Evolutionary conservation across 805 yeast species (phyloP).

Genomic region (Ogataea pignaliae): DNA sequence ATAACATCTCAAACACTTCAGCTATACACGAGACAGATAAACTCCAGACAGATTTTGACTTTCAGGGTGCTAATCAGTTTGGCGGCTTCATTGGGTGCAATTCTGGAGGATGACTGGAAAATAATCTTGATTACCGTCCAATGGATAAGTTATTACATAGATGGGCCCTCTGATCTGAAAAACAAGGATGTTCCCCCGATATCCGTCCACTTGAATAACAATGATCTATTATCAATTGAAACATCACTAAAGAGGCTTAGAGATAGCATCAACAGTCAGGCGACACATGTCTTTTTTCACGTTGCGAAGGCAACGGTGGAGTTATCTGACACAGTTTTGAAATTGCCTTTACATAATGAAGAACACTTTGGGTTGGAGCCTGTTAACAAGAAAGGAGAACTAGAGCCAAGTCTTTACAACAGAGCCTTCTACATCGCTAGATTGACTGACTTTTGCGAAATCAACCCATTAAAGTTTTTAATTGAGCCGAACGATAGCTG

Average conservation of each 20-base stretch:
- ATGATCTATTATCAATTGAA: conserved; percentile 50
- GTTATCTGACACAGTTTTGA: conserved; percentile 33
- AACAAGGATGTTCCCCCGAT: conserved; percentile 39
- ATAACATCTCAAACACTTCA: conserved; percentile 5
- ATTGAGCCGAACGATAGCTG: conserved; percentile 42
- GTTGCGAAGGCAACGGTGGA: conserved; percentile 44
- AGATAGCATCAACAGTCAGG: conserved; percentile 57
- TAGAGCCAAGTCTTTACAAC: conserved; percentile 48
- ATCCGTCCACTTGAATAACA: conserved; percentile 37
- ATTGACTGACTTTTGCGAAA: conserved; percentile 46
- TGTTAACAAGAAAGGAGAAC: conserved; percentile 9
- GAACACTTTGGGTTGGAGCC: conserved; percentile 17
- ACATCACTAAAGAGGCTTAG: conserved; percentile 53
- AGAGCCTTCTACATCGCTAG: conserved; percentile 50
- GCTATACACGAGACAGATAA: conserved; percentile 42
- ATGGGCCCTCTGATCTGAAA: conserved; percentile 49
- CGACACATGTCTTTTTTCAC: conserved; percentile 43
- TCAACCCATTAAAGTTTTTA: conserved; percentile 50
- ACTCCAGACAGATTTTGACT: conserved; percentile 68
- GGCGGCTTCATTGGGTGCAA: conserved; percentile 78
- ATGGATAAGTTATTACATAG: conserved; percentile 70
- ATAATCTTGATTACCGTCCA: conserved; percentile 60
- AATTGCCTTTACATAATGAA: conserved; percentile 2
- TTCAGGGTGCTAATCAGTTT: conserved; percentile 74
- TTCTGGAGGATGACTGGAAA: conserved; percentile 64